These are phyloP conservation scores for Penicillium riverlandense DNA, from an alignment of 495 filamentous ascomycete species.

Conservation along the genomic window DNA sequence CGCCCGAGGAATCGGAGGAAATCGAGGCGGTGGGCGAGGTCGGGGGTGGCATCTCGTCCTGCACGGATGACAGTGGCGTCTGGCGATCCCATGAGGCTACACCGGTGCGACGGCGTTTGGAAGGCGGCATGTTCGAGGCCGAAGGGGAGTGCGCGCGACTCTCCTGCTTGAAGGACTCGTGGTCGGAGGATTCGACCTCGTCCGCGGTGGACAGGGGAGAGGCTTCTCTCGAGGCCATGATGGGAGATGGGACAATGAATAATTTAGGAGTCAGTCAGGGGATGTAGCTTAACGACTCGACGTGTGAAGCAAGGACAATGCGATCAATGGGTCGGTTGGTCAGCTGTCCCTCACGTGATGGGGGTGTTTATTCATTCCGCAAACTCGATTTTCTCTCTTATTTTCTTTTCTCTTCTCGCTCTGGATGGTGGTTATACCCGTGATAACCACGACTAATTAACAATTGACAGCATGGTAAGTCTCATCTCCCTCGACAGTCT, in stretches of 20 bases:
- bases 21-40: conserved; percentile 50
- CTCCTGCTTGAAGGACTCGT: conserved; percentile 41
- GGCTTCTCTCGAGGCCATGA: conserved; percentile 38
- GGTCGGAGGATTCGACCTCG: conserved; percentile 40
- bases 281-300: no score
- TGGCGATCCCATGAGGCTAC: conserved; percentile 42
- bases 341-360: conserved; percentile 17
- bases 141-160: conserved; percentile 33
- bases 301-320: not conserved
- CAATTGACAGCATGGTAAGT: conserved; percentile 3
- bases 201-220: conserved; percentile 47
- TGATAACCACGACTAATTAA: not conserved
- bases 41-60: conserved; percentile 34
- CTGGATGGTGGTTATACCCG: not conserved
- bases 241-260: not conserved
- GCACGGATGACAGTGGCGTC: conserved; percentile 38
- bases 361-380: conserved; percentile 6
- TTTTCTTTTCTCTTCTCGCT: not conserved
- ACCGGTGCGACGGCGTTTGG: conserved; percentile 46
- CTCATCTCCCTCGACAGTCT: not conserved
- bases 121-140: conserved; percentile 39
- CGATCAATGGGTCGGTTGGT: conserved; percentile 7
- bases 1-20: conserved; percentile 81
- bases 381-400: not conserved
- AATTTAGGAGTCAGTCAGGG: no score